Base-by-base conservation (phyloP, 805 yeast genomes). In the Diddensiella transvaalensis region DNA sequence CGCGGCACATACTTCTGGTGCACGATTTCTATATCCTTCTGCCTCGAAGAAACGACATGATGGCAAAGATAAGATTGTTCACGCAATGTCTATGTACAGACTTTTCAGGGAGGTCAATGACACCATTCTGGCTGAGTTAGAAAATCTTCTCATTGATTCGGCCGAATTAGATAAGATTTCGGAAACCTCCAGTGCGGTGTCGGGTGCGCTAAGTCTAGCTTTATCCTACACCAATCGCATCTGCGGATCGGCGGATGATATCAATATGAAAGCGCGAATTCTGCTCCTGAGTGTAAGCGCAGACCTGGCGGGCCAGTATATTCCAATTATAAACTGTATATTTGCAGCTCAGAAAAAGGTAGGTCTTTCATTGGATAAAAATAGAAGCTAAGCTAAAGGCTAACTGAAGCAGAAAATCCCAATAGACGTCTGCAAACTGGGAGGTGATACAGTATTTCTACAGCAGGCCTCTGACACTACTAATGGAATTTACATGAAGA, bases 401-500 rank as follows among this genome's bases (percentile, higher is more conserved):
- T n/a, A n/a, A n/a, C n/a, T n/a, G n/a, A n/a, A 15, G 15, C 33
- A 63, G 57, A 83, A 82, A 58, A 79, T 90, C 15, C 85, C 96
- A 2, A 81, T 93, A 19, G 98, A 93, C 65, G 90, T 90, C 10
- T 91, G 95, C 51, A 89, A 90, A 60, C 70, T 93, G 23, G 84
- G 84, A 0, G 63, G 65, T 2, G 79, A 79, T 53, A 82, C 95
- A 1, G 85, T 95, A 2, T 91, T 89, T 62, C 69, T 93, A 51
- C 98, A 93, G 63, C 99, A 93, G 63, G 96, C 98, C 0, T 79
- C 95, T 0, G 99, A 93, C 68, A 88, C 96, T 5, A 91, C 99
- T 0, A 79, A 83, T 56, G 99, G 99, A 2, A 82, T 89, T 1
- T 93, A 91, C 62, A 71, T 91, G 49, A 72, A 73, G 38, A 75